Base-by-base conservation (phyloP, 2,329 filamentous ascomycete species). In the Paraphaeosphaeria sporulosa region DNA sequence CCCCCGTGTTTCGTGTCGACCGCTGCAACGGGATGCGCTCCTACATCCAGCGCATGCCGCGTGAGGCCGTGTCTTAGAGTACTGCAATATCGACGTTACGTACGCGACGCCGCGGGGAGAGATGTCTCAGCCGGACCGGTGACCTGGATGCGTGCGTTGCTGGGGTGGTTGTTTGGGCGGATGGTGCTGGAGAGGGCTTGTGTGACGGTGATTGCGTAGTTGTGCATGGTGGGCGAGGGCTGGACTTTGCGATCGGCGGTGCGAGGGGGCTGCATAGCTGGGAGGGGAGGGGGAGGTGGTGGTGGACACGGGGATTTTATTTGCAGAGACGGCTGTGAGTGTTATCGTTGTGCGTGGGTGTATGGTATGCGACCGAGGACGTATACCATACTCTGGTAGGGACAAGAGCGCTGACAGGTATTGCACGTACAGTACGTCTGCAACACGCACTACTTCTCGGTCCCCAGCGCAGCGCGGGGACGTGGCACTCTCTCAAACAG, bases 311-410 rank as follows among this genome's bases (percentile, higher is more conserved):
- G 17, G 21, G 9, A 47, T 30, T 3, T 40, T n/a, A 9, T 9
- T 44, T 44, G 42, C 42, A 44, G 42, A 48, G n/a, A 32, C 17
- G n/a, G 9, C 27, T 48, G 44, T 48, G 44, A 32, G 44, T 48
- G 44, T 48, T 48, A 32, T 48, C 44, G 44, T 47, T n/a, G 17
- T 43, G 40, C 40, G 40, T 8, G n/a, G 7, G n/a, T n/a, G 10
- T 19, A 51, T 15, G 13, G 25, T 27, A 6, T n/a, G 19, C 48
- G 9, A 32, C 21, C 30, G 9, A n/a, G 19, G 17, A n/a, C n/a
- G n/a, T n/a, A n/a, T n/a, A n/a, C n/a, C n/a, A n/a, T n/a, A n/a
- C n/a, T n/a, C n/a, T n/a, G n/a, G n/a, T n/a, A n/a, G n/a, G n/a
- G n/a, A n/a, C n/a, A n/a, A n/a, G n/a, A n/a, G n/a, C n/a, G n/a